A percentile compares a stretch with the other conserved stretches of the same genome.
phyloP scores from a whole-genome alignment of 2,329 filamentous ascomycete species.

The Fusarium phyllophilum region DNA sequence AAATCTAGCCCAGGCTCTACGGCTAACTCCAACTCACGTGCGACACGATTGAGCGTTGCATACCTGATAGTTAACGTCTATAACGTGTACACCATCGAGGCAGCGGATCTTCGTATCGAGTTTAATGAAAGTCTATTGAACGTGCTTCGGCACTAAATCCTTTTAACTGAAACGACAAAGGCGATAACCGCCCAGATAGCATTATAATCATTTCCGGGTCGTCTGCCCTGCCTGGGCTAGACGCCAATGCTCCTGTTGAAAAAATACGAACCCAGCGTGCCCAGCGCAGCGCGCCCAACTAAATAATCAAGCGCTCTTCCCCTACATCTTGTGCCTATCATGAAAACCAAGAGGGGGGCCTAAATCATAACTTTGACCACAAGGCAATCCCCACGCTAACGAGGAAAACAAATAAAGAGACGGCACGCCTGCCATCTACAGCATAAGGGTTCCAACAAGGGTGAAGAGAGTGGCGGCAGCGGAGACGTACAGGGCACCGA shows the following conservation, averaged over 20 bases:
- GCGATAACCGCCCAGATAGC: conserved; percentile 42
- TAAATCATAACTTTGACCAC: not conserved
- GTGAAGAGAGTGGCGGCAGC: conserved; percentile 51
- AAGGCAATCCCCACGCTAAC: conserved; percentile 22
- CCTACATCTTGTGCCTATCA: conserved; percentile 32
- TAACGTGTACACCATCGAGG: not conserved
- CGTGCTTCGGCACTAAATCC: conserved; percentile 27
- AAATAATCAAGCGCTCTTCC: conserved; percentile 33
- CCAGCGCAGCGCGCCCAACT: conserved; percentile 37
- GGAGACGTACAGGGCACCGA: conserved; percentile 50
- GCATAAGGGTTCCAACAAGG: conserved; percentile 52
- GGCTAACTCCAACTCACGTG: conserved; percentile 16
- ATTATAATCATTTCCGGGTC: conserved; percentile 44
- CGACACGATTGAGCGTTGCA: not conserved
- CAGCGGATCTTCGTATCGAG: not conserved
- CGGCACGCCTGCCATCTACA: conserved; percentile 46
- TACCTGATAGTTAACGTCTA: not conserved
- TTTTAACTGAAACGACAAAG: conserved; percentile 38
- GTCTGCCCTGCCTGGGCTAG: conserved; percentile 39
- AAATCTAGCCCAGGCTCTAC: conserved; percentile 17
- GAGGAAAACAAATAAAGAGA: conserved; percentile 22
- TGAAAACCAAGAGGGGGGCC: conserved; percentile 32
- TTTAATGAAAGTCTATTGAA: conserved; percentile 40
- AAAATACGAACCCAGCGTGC: conserved; percentile 39
- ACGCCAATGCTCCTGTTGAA: conserved; percentile 43